Evolutionary conservation across 2,329 filamentous ascomycete species (phyloP).

Genomic region (Diaporthe citriasiana): DNA sequence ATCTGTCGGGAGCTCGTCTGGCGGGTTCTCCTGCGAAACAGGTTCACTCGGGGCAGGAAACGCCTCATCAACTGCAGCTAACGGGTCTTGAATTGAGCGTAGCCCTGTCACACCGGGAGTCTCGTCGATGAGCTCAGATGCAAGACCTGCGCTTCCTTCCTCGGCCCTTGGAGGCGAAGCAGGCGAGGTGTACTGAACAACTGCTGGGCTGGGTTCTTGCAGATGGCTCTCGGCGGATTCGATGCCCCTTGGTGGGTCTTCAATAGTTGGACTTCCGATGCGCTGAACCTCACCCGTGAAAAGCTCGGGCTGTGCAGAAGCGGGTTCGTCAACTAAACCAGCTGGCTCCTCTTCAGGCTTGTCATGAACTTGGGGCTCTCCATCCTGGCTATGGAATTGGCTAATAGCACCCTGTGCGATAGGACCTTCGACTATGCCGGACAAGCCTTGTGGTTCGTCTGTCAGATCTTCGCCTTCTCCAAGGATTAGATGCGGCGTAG

Average conservation of each 20-base stretch:
- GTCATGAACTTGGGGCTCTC: neutral
- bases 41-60: neutral
- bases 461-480: neutral
- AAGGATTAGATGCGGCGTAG: neutral
- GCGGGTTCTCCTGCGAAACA: neutral
- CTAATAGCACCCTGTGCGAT: too few relatives aligned
- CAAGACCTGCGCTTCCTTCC: neutral
- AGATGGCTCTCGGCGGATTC: neutral
- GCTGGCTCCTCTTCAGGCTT: neutral
- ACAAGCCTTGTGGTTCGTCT: neutral
- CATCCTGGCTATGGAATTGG: conserved; percentile 6
- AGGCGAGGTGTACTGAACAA: neutral
- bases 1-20: neutral
- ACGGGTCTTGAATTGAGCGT: neutral
- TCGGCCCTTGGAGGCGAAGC: neutral
- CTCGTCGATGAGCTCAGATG: neutral
- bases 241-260: neutral
- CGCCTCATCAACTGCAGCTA: neutral
- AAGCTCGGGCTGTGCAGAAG: neutral
- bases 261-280: neutral
- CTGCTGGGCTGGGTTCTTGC: neutral
- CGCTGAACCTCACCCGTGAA: neutral
- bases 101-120: neutral
- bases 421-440: neutral
- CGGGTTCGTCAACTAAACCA: conserved; percentile 1